A percentile compares a stretch with the other conserved stretches of the same genome.
phyloP scores from a whole-genome alignment of 2,329 filamentous ascomycete species.

The Diplocarpon rosae region DNA sequence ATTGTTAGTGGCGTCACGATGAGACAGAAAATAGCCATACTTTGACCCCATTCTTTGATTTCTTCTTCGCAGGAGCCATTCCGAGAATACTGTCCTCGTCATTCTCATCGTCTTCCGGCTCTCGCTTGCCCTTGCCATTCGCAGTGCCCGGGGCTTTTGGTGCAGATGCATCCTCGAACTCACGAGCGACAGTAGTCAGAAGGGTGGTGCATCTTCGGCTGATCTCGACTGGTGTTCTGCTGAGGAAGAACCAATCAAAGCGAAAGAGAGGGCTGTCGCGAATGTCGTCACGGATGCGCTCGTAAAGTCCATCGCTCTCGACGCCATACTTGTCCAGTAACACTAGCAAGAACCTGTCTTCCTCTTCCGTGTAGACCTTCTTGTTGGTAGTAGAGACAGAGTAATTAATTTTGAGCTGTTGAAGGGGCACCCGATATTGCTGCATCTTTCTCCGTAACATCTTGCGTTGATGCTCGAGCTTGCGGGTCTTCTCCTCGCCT shows the following conservation, averaged over 20 bases:
- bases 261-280: constrained; percentile 89
- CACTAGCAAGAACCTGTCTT: constrained; percentile 89
- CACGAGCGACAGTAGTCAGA: constrained; percentile 85
- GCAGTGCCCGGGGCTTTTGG: constrained; percentile 40
- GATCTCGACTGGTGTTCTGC: constrained; percentile 84
- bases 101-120: constrained; percentile 69
- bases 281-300: constrained; percentile 94
- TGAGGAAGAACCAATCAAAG: constrained; percentile 99
- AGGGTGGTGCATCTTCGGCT: constrained; percentile 87
- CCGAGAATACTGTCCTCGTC: constrained; percentile 73
- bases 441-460: constrained; percentile 91
- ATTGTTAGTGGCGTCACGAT: constrained; percentile 15
- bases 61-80: constrained; percentile 85
- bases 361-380: constrained; percentile 98
- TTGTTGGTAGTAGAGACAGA: constrained; percentile 99
- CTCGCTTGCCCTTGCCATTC: constrained; percentile 64
- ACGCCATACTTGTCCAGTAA: constrained; percentile 87
- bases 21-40: constrained; percentile 15
- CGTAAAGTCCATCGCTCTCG: constrained; percentile 81
- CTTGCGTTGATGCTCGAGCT: constrained; percentile 85
- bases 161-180: constrained; percentile 64
- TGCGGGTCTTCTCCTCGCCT: constrained; percentile 80
- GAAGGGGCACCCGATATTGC: constrained; percentile 91
- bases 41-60: constrained; percentile 80
- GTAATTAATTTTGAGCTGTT: constrained; percentile 98